phyloP scores from a whole-genome alignment of 306 rosid genomes.

The Pyrus bretschneideri region DNA sequence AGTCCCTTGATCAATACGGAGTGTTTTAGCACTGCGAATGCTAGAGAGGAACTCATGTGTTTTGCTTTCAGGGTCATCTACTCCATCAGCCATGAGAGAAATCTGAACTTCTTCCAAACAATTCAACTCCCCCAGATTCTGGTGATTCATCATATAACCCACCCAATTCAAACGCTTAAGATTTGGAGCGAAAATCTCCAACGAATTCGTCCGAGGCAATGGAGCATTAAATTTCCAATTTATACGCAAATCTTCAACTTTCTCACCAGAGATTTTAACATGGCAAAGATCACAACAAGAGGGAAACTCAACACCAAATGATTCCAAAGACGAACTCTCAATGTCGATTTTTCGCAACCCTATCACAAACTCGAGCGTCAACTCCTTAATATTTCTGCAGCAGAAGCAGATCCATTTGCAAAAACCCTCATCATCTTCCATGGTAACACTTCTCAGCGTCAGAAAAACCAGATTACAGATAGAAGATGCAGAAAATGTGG shows the following conservation, averaged over 20 bases:
- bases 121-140: not conserved
- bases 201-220: not conserved
- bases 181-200: not conserved
- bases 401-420: no score
- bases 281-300: not conserved
- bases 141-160: not conserved
- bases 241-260: not conserved
- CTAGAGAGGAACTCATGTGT: not conserved
- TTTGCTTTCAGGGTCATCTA: not conserved
- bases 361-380: no score
- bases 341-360: no score
- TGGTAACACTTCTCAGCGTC: not conserved
- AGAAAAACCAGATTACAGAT: not conserved
- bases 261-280: not conserved
- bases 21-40: not conserved
- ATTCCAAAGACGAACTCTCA: no score
- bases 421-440: no score
- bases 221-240: not conserved
- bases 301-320: no score
- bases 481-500: not conserved
- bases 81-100: not conserved
- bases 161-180: not conserved
- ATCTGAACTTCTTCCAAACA: not conserved
- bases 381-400: no score
- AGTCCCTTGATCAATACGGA: not conserved